phyloP scores from a whole-genome alignment of 139 green algal genomes.

The Chlamydomonas incerta region DNA sequence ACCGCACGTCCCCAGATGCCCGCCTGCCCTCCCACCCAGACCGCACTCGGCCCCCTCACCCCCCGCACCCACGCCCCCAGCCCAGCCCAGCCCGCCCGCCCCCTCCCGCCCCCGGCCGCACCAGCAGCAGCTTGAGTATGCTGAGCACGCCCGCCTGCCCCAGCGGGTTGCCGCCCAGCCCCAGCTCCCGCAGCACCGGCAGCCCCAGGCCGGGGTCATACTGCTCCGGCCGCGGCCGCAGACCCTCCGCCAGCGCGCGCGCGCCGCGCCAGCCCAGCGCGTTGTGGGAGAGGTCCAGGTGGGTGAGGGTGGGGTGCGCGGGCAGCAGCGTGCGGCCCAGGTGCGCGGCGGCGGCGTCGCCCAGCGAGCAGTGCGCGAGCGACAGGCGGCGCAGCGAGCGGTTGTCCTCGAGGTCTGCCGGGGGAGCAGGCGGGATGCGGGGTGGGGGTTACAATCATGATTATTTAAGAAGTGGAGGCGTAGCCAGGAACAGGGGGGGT shows the following conservation, averaged over 20 bases:
- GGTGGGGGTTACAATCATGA: no score
- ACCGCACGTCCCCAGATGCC: no score
- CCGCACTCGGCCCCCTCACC: no score
- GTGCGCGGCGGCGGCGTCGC: neutral
- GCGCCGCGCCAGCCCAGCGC: slow-evolving; percentile 18
- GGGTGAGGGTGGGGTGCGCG: neutral
- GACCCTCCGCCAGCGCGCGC: slow-evolving; percentile 14
- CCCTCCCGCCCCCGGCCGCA: neutral
- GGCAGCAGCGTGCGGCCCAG: neutral
- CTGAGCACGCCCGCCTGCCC: slow-evolving; percentile 30
- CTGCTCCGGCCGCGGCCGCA: neutral
- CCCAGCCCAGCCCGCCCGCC: no score
- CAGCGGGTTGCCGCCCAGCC: slow-evolving; percentile 27
- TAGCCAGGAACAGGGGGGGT: no score
- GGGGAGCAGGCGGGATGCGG: neutral
- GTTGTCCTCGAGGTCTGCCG: neutral
- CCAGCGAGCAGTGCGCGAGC: neutral
- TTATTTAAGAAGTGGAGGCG: no score
- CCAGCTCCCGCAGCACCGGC: slow-evolving; percentile 20
- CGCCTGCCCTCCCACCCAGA: no score
- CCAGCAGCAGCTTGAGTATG: slow-evolving; percentile 4
- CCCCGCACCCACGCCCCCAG: neutral
- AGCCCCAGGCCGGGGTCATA: neutral
- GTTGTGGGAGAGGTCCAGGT: slow-evolving; percentile 32
- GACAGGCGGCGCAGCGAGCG: neutral